phyloP scores from a whole-genome alignment of 495 filamentous ascomycete genomes.

The Neurospora sp. region DNA sequence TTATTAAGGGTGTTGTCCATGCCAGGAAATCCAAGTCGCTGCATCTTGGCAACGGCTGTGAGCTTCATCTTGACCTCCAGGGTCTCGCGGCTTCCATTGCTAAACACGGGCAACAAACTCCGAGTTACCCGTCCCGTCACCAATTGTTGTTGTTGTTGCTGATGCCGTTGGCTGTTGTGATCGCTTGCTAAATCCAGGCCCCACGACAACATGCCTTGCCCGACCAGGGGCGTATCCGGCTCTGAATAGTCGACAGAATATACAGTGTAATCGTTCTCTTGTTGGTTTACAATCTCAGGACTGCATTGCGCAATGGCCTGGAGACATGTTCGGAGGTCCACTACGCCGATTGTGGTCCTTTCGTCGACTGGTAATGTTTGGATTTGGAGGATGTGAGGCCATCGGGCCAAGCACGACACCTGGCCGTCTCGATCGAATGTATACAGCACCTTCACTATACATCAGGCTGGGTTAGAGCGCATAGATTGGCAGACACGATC shows the following conservation, averaged over 20 bases:
- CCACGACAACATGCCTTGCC: constrained; percentile 92
- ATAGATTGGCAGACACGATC: not conserved
- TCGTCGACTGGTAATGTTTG: constrained; percentile 75
- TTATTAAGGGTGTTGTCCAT: constrained; percentile 15
- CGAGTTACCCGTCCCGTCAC: constrained; percentile 86
- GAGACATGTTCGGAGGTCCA: constrained; percentile 84
- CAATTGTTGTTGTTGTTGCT: constrained; percentile 45
- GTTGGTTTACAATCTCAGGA: constrained; percentile 75
- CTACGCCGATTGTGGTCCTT: constrained; percentile 61
- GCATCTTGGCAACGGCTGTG: constrained; percentile 65
- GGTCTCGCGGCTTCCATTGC: constrained; percentile 75
- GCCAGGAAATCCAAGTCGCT: constrained; percentile 35
- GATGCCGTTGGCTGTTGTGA: constrained; percentile 44
- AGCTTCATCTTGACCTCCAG: constrained; percentile 89
- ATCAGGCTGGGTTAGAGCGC: constrained; percentile 13
- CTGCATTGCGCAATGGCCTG: constrained; percentile 68
- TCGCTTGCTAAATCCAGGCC: constrained; percentile 47
- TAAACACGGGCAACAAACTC: constrained; percentile 73
- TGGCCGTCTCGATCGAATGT: constrained; percentile 87
- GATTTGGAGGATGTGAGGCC: constrained; percentile 70
- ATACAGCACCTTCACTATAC: constrained; percentile 86
- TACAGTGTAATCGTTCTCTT: constrained; percentile 86
- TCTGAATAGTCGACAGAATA: constrained; percentile 98
- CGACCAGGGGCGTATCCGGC: constrained; percentile 82
- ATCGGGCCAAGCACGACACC: constrained; percentile 83